A percentile compares a stretch with the other conserved stretches of the same genome.
Evolutionary conservation across 768 basidiomycete genomes (phyloP).

Genomic region (Collybia nuda): DNA sequence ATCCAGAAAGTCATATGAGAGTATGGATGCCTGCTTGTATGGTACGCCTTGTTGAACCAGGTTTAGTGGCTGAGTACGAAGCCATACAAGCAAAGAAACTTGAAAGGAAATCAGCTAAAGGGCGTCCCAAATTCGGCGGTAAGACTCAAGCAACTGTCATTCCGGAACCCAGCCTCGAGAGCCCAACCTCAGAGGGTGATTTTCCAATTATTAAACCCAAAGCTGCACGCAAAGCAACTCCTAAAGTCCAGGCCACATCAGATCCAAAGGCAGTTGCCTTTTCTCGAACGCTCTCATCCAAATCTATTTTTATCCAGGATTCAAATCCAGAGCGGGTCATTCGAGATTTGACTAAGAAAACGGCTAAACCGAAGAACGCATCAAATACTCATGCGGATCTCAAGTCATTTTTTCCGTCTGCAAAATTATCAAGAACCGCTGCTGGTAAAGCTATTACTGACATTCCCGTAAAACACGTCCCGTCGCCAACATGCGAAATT

Average conservation of each 20-base stretch:
- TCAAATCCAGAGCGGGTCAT: conserved; percentile 7
- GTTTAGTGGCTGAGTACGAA: conserved; percentile 63
- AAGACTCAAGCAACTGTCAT: conserved; percentile 10
- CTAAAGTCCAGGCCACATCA: neutral
- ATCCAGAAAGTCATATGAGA: conserved; percentile 57
- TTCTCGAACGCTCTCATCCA: neutral
- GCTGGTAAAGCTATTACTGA: neutral
- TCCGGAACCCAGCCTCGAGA: conserved; percentile 2
- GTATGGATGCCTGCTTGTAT: conserved; percentile 87
- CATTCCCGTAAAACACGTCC: neutral
- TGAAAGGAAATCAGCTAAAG: conserved; percentile 51
- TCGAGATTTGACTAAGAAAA: conserved; percentile 19
- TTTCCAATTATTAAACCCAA: conserved; percentile 9
- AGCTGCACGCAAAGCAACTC: conserved; percentile 4
- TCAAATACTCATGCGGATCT: neutral
- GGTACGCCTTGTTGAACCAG: conserved; percentile 65
- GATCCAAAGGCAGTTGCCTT: neutral
- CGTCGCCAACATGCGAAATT: neutral
- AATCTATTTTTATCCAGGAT: neutral
- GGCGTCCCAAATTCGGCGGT: conserved; percentile 14
- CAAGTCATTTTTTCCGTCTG: conserved; percentile 7
- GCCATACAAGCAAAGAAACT: conserved; percentile 44
- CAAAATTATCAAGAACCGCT: conserved; percentile 1
- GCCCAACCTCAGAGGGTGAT: conserved; percentile 5
- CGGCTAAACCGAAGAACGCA: neutral